These are phyloP conservation scores for Penicillium sp. DNA, from an alignment of 2,329 filamentous ascomycete species.

Conservation along the genomic window DNA sequence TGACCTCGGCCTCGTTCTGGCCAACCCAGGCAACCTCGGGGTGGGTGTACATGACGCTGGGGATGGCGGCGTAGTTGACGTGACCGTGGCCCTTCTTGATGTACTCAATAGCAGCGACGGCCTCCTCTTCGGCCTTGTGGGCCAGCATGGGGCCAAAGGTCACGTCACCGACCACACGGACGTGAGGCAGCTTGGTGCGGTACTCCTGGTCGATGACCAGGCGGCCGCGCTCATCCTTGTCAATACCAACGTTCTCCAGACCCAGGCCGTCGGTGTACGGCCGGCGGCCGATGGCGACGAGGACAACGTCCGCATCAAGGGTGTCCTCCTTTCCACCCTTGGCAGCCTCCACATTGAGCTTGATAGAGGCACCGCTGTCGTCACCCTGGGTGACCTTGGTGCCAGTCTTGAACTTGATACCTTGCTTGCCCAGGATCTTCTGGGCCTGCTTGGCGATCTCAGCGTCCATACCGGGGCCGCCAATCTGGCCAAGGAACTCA, in stretches of 20 bases:
- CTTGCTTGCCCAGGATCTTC: slow-evolving; percentile 93
- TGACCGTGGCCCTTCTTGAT: slow-evolving; percentile 97
- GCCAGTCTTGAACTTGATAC: slow-evolving; percentile 95
- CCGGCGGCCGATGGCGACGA: slow-evolving; percentile 92
- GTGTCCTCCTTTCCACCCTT: slow-evolving; percentile 96
- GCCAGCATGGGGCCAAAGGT: slow-evolving; percentile 99
- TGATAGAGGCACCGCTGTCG: slow-evolving; percentile 70
- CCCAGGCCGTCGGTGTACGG: slow-evolving; percentile 91
- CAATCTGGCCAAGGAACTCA: slow-evolving; percentile 93
- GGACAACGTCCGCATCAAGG: slow-evolving; percentile 88
- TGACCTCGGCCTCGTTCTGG: slow-evolving; percentile 94
- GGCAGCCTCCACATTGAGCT: slow-evolving; percentile 81
- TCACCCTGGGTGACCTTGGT: slow-evolving; percentile 93
- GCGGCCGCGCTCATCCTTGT: slow-evolving; percentile 81
- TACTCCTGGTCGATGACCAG: slow-evolving; percentile 98
- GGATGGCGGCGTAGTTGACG: slow-evolving; percentile 98
- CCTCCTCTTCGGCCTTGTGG: slow-evolving; percentile 99
- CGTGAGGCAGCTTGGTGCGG: slow-evolving; percentile 95
- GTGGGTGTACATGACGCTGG: slow-evolving; percentile 99
- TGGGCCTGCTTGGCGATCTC: slow-evolving; percentile 89
- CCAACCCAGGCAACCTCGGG: slow-evolving; percentile 98
- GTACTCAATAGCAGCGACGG: slow-evolving; percentile 89
- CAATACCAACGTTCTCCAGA: slow-evolving; percentile 79
- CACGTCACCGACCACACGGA: slow-evolving; percentile 91
- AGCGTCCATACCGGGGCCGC: slow-evolving; percentile 93